These are phyloP conservation scores for Boletus rubroflammeus DNA, from an alignment of 768 basidiomycete genomes.

Conservation along the genomic window DNA sequence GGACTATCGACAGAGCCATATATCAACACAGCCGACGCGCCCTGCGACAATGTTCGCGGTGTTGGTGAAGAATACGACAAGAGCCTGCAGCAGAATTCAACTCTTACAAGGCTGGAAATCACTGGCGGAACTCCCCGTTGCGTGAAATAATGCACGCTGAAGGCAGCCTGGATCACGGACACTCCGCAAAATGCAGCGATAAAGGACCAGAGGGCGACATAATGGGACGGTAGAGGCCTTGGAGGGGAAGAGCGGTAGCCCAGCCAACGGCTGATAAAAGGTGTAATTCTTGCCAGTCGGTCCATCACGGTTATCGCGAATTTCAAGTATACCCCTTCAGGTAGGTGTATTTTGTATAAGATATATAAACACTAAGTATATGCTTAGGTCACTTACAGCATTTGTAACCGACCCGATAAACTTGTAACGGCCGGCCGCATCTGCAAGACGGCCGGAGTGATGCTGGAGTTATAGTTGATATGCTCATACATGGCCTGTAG, in stretches of 20 bases:
- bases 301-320: no score
- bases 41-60: slow-evolving; percentile 33
- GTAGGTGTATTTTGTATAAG: no score
- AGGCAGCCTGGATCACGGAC: slow-evolving; percentile 47
- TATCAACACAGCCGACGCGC: slow-evolving; percentile 52
- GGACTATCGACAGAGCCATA: slow-evolving; percentile 53
- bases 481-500: no score
- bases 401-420: no score
- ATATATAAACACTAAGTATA: no score
- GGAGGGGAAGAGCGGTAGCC: slow-evolving; percentile 9
- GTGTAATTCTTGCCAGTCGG: neutral
- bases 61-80: neutral
- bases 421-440: no score
- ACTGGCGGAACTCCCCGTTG: slow-evolving; percentile 37
- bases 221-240: slow-evolving; percentile 3
- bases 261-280: slow-evolving; percentile 10
- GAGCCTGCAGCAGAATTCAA: neutral
- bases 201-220: slow-evolving; percentile 42
- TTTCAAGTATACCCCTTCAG: no score
- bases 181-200: slow-evolving; percentile 50
- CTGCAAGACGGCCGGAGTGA: no score
- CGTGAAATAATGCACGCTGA: slow-evolving; percentile 48
- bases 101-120: slow-evolving; percentile 21
- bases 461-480: no score
- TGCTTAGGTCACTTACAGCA: no score